phyloP scores from a whole-genome alignment of 345 rosid genomes.

The Melaleuca quinquenervia region DNA sequence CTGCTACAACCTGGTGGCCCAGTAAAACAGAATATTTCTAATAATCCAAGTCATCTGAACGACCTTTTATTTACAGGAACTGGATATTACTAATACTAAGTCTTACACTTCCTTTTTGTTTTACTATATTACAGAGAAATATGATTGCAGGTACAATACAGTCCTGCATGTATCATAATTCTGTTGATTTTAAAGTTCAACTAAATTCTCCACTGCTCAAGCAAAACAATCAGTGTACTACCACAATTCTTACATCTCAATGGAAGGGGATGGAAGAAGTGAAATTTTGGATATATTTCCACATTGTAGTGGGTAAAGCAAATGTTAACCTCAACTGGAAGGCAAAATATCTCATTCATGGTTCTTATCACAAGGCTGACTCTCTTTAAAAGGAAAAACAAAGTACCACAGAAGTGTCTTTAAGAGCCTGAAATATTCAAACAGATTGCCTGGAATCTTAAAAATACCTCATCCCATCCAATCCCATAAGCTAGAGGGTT shows the following conservation, averaged over 20 bases:
- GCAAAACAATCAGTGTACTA: neutral
- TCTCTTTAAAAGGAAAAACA: neutral
- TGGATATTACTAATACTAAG: neutral
- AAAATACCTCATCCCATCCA: slow-evolving; percentile 96
- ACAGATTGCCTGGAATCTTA: neutral
- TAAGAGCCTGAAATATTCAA: neutral
- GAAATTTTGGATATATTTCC: neutral
- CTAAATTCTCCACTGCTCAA: neutral
- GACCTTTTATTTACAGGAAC: neutral
- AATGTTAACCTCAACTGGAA: neutral
- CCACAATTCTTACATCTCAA: neutral
- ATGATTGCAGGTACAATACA: neutral
- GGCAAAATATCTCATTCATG: neutral
- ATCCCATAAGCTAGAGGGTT: slow-evolving; percentile 96
- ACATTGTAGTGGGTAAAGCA: neutral
- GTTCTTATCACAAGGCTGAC: neutral
- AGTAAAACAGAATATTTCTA: neutral
- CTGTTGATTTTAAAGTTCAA: neutral
- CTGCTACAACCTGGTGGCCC: slow-evolving; percentile 66
- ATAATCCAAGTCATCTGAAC: neutral
- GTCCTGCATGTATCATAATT: neutral
- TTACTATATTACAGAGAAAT: neutral
- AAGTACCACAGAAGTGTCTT: neutral
- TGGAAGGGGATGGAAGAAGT: neutral
- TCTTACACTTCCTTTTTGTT: neutral